These are phyloP conservation scores for Leccinum arenicola DNA, from an alignment of 768 basidiomycete genomes.

Conservation along the genomic window DNA sequence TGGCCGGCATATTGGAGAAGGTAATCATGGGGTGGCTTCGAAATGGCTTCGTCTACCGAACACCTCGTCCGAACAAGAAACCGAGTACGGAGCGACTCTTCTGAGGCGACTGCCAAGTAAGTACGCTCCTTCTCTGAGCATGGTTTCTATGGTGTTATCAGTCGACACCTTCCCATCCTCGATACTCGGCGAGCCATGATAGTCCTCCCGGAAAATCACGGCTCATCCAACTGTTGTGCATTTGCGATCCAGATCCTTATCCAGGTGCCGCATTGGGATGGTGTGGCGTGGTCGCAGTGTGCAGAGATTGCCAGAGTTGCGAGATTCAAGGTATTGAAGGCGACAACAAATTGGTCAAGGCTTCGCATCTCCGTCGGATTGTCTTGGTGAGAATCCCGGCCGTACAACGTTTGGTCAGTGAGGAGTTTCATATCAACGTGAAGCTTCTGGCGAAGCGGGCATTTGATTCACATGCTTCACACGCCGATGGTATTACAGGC, in stretches of 20 bases:
- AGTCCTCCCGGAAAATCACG: not conserved
- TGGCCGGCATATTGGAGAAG: not conserved
- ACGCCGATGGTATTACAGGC: not conserved
- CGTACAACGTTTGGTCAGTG: not conserved
- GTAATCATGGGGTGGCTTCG: not conserved
- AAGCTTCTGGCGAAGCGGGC: not conserved
- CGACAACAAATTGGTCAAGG: not conserved
- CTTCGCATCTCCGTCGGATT: not conserved
- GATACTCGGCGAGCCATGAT: not conserved
- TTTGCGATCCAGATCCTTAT: not conserved
- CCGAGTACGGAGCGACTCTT: not conserved
- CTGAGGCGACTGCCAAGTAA: not conserved
- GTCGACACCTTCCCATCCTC: not conserved
- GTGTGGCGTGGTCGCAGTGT: not conserved
- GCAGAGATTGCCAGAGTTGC: not conserved
- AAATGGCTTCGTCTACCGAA: too few relatives aligned
- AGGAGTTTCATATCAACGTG: not conserved
- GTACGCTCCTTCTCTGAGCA: not conserved
- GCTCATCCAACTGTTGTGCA: not conserved
- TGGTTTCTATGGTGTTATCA: not conserved
- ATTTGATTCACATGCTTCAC: not conserved
- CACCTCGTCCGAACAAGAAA: not conserved
- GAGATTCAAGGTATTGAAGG: not conserved
- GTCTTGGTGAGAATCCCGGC: not conserved
- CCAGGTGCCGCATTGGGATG: not conserved